Evolutionary conservation across 1,139 yeast genomes (phyloP), one percentile per base, ranked within the genome.

Genomic region (Debaryomyces sp.): DNA sequence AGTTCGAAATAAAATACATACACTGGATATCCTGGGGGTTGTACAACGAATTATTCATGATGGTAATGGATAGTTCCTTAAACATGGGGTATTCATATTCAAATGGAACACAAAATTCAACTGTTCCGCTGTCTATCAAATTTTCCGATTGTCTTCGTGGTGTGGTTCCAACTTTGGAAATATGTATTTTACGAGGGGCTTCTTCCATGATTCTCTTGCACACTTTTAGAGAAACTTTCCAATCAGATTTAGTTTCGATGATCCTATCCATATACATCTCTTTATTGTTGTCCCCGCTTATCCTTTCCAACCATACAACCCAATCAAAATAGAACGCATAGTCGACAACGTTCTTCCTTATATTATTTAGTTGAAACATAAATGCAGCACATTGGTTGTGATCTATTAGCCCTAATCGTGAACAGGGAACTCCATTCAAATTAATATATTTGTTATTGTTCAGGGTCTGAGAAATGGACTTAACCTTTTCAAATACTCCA

Each of bases 241-340:
- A 50, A 43, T 63, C 67, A 8, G 50, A 17, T 15, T 48, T 43
- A 26, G 57, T 61, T 41, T 60, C 64, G 17, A 63, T 46, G 5
- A 54, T 26, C 17, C 53, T 27, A 26, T 53, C 50, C 9, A 50
- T 46, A 5, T 42, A 45, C 5, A 48, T 24, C 15, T 34, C 27
- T 27, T 52, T 53, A 8, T 37, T 45, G 6, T 47, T 33, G 6
- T 13, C 29, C 8, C 24, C 38, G 5, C 6, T 18, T 24, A 24
- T 10, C 12, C 40, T 26, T 7, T 48, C 46, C 6, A 43, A 10
- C 61, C 61, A 62, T 4, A 60, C 45, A 3, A 47, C 49, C 68
- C 68, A 64, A 17, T 55, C 54, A 44, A 50, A 59, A 39, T 61
- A 62, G 12, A 58, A 56, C 4, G 57, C 58, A 33, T 54, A 58